Evolutionary conservation across 345 rosid species (phyloP), one percentile per base, ranked within the genome.

Genomic region (Lumnitzera littorea): DNA sequence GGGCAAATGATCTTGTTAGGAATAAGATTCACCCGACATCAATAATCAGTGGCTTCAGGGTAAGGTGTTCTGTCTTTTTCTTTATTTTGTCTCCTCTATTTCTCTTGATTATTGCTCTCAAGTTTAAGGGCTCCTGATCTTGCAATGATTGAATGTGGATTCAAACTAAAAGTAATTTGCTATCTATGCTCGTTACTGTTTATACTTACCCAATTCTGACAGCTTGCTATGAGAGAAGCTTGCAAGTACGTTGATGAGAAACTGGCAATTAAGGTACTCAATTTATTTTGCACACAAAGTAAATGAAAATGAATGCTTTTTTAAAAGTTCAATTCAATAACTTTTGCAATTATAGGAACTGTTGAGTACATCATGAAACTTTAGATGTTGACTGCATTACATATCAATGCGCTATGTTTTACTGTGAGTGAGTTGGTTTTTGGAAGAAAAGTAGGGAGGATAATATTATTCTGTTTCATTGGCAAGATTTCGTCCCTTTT

Each of bases 141-240:
- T 3, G 43, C n/a, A 2, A 16, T 49, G 52, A 3, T 36, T 48
- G 23, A 15, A 15, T 61, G 48, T 46, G 53, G 29, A 1, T 5
- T 61, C 11, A 11, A 13, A 52, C 10, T 11, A 56, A 6, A 31
- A 50, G 48, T 53, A 13, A 2, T 53, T 12, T 46, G 17, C 47
- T 9, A 48, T 51, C 63, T 64, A 6, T 62, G 46, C 51, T 70
- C 46, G 24, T 68, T 15, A 36, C 24, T 11, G 20, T 56, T 61
- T 59, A 25, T 11, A 13, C 17, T 24, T 27, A 0, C 11, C 43
- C 43, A 36, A 36, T 36, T 4, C 57, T 53, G 27, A 49, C 91
- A 94, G 96, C 89, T 94, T 72, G 99, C 99, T 2, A 94, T 94
- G 99, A 88, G 95, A 70, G 99, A 94, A 76, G 87, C 95, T 53